Conservation (phyloP, 495 filamentous ascomycete genomes). For the Stereocaulon alpinum region DNA sequence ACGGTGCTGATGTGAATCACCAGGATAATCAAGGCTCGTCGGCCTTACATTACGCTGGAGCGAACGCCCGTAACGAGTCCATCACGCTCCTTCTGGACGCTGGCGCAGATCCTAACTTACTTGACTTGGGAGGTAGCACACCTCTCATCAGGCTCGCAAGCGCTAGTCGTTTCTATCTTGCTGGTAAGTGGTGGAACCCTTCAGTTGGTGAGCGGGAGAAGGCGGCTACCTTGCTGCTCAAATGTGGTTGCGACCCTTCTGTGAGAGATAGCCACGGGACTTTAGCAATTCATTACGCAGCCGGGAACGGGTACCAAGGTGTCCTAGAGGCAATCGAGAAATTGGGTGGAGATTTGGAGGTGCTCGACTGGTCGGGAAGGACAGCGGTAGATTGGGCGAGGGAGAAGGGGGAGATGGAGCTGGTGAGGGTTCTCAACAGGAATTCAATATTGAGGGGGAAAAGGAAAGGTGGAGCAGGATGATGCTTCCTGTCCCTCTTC, state of each 20-base stretch:
- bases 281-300: slow-evolving; percentile 9
- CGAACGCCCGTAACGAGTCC: slow-evolving; percentile 3
- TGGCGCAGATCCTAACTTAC: slow-evolving; percentile 2
- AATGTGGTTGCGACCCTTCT: slow-evolving; percentile 10
- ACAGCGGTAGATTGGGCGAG: slow-evolving; percentile 6
- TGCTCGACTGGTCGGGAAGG: slow-evolving; percentile 3
- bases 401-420: slow-evolving; percentile 7
- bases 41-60: slow-evolving; percentile 4
- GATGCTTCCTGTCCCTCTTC: neutral
- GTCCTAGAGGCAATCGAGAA: slow-evolving; percentile 4
- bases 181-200: slow-evolving; percentile 9
- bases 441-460: neutral
- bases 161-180: slow-evolving; percentile 9
- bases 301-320: slow-evolving; percentile 7
- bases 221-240: slow-evolving; percentile 5
- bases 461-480: neutral
- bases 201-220: slow-evolving; percentile 4
- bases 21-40: slow-evolving; percentile 7
- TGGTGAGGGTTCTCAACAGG: slow-evolving; percentile 6
- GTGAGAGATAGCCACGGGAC: slow-evolving; percentile 6
- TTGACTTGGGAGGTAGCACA: neutral
- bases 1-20: slow-evolving; percentile 4
- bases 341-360: neutral
- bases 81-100: slow-evolving; percentile 3
- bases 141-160: neutral